phyloP scores from a whole-genome alignment of 306 rosid species.

The peach (Prunus persica) region DNA sequence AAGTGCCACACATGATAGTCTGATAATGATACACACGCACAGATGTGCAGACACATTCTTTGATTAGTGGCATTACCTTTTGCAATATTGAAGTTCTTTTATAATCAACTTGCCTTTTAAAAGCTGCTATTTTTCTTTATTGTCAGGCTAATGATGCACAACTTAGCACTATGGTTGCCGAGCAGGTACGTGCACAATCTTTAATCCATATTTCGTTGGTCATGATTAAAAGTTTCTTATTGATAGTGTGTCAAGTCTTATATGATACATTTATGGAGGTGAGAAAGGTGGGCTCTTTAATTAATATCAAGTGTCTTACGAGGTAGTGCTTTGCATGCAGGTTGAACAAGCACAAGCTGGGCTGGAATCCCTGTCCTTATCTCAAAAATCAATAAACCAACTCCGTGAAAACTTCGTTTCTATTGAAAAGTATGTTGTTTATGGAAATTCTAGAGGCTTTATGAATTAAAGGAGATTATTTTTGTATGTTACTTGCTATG shows the following conservation, averaged over 20 bases:
- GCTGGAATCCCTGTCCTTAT: slow-evolving; percentile 70
- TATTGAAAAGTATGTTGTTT: slow-evolving; percentile 78
- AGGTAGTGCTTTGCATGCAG: slow-evolving; percentile 44
- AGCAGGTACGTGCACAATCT: slow-evolving; percentile 57
- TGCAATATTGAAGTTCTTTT: not conserved
- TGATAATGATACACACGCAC: not conserved
- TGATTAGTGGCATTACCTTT: not conserved
- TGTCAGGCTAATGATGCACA: slow-evolving; percentile 98
- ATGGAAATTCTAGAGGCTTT: slow-evolving; percentile 22
- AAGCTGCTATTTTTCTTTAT: slow-evolving; percentile 22
- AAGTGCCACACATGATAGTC: not conserved
- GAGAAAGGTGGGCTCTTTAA: not conserved
- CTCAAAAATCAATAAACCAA: slow-evolving; percentile 62
- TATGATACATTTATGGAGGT: slow-evolving; percentile 20
- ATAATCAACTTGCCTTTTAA: not conserved
- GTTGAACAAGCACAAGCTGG: slow-evolving; percentile 92
- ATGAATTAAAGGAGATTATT: slow-evolving; percentile 2
- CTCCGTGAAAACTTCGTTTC: slow-evolving; percentile 86
- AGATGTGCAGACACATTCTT: not conserved
- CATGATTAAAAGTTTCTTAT: not conserved
- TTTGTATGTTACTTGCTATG: slow-evolving; percentile 8
- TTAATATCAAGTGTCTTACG: slow-evolving; percentile 19
- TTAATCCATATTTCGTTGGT: not conserved
- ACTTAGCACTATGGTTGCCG: slow-evolving; percentile 96
- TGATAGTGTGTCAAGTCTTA: not conserved